These are phyloP conservation scores for Fusarium albidum DNA, from an alignment of 2,329 filamentous ascomycete genomes.

Conservation along the genomic window DNA sequence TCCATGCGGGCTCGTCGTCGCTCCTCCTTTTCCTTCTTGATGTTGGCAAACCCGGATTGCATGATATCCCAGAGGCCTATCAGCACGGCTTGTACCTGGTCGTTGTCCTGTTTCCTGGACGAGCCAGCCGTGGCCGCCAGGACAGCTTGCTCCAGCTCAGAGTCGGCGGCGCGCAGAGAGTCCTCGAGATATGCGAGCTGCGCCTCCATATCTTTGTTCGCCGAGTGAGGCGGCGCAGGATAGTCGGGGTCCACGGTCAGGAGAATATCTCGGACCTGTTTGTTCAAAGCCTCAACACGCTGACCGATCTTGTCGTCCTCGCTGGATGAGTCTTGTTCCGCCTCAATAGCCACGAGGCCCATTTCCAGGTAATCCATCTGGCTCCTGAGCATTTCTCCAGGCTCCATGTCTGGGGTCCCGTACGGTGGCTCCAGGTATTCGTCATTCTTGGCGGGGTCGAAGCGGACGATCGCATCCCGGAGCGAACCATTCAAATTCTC, in stretches of 20 bases:
- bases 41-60: slow-evolving; percentile 58
- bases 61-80: slow-evolving; percentile 66
- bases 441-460: slow-evolving; percentile 64
- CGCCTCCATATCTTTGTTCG: slow-evolving; percentile 66
- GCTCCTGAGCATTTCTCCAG: slow-evolving; percentile 56
- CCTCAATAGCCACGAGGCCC: slow-evolving; percentile 67
- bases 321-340: slow-evolving; percentile 59
- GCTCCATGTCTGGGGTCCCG: slow-evolving; percentile 44
- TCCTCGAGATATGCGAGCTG: slow-evolving; percentile 75
- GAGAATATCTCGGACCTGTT: slow-evolving; percentile 68
- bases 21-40: slow-evolving; percentile 62
- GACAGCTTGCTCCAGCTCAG: slow-evolving; percentile 50
- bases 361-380: slow-evolving; percentile 78
- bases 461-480: slow-evolving; percentile 70
- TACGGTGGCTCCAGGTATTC: slow-evolving; percentile 55
- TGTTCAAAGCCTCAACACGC: slow-evolving; percentile 69
- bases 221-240: slow-evolving; percentile 65
- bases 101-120: slow-evolving; percentile 42
- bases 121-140: slow-evolving; percentile 40
- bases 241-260: slow-evolving; percentile 56
- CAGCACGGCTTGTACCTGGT: slow-evolving; percentile 65
- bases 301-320: slow-evolving; percentile 52
- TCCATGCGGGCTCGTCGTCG: slow-evolving; percentile 61
- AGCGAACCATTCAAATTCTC: slow-evolving; percentile 73
- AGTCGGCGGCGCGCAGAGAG: slow-evolving; percentile 60